phyloP scores from a whole-genome alignment of 1,139 yeast species.

The Blastobotrys proliferans region DNA sequence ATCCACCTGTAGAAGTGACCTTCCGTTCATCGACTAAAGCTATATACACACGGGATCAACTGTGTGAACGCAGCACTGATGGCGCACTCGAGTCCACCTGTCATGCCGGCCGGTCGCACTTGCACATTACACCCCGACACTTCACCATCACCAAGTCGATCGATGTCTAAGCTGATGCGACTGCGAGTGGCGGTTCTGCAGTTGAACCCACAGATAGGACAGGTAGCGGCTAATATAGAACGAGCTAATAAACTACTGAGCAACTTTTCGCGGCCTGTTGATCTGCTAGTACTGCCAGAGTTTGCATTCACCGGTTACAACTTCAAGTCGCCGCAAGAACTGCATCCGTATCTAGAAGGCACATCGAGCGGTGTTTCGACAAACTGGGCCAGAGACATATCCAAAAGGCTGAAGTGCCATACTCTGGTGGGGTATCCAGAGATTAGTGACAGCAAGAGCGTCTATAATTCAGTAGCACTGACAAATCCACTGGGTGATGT shows the following conservation, averaged over 20 bases:
- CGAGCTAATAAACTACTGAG: slow-evolving; percentile 45
- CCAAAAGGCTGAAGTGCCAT: slow-evolving; percentile 53
- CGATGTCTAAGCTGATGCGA: not conserved
- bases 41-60: too few species aligned
- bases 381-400: slow-evolving; percentile 54
- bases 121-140: not conserved
- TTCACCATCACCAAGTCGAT: not conserved
- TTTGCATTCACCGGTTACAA: slow-evolving; percentile 84
- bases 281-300: slow-evolving; percentile 75
- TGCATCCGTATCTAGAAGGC: slow-evolving; percentile 57
- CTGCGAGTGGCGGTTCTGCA: slow-evolving; percentile 62
- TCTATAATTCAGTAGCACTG: slow-evolving; percentile 72
- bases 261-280: slow-evolving; percentile 23
- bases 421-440: slow-evolving; percentile 87
- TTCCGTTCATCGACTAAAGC: too few species aligned
- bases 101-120: not conserved
- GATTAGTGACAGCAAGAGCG: slow-evolving; percentile 28
- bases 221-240: slow-evolving; percentile 49
- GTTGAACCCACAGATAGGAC: slow-evolving; percentile 61
- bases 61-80: too few species aligned
- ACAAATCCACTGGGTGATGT: slow-evolving; percentile 56
- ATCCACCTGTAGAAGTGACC: too few species aligned
- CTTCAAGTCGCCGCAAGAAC: slow-evolving; percentile 48
- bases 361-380: slow-evolving; percentile 44
- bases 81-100: too few species aligned